These are phyloP conservation scores for Neonectria punicea DNA, from an alignment of 2,329 filamentous ascomycete genomes.

Conservation along the genomic window DNA sequence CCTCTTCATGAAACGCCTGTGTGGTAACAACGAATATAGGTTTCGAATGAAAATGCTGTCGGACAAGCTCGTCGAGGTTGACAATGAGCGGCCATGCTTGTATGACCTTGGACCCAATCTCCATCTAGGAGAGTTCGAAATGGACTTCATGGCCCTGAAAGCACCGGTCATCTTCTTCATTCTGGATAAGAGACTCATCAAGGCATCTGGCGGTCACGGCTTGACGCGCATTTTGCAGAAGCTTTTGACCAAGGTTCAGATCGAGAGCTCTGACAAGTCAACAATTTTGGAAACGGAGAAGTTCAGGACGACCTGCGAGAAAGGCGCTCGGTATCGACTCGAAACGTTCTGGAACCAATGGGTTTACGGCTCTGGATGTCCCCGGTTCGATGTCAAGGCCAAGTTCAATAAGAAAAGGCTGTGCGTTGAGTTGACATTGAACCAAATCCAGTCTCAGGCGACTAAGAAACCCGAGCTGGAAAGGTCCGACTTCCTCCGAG, in stretches of 20 bases:
- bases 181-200: conserved; percentile 88
- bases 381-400: conserved; percentile 85
- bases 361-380: conserved; percentile 89
- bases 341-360: conserved; percentile 95
- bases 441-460: conserved; percentile 72
- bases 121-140: conserved; percentile 83
- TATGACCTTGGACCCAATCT: conserved; percentile 82
- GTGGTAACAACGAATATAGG: conserved; percentile 93
- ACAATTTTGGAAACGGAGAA: conserved; percentile 78
- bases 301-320: conserved; percentile 88
- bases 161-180: conserved; percentile 93
- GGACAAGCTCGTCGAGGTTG: conserved; percentile 83
- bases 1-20: conserved; percentile 87
- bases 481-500: conserved; percentile 81
- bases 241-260: conserved; percentile 87
- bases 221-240: conserved; percentile 87
- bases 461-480: conserved; percentile 63
- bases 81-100: conserved; percentile 84
- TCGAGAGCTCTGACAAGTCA: conserved; percentile 67
- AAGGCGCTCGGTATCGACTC: conserved; percentile 84
- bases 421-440: conserved; percentile 90
- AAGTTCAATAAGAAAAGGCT: conserved; percentile 98
- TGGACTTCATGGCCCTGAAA: conserved; percentile 91
- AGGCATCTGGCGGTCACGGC: conserved; percentile 83
- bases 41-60: conserved; percentile 88